Evolutionary conservation across 208 protist species (phyloP), one percentile per base, ranked within the genome.

Genomic region (Trypanosoma mega): DNA sequence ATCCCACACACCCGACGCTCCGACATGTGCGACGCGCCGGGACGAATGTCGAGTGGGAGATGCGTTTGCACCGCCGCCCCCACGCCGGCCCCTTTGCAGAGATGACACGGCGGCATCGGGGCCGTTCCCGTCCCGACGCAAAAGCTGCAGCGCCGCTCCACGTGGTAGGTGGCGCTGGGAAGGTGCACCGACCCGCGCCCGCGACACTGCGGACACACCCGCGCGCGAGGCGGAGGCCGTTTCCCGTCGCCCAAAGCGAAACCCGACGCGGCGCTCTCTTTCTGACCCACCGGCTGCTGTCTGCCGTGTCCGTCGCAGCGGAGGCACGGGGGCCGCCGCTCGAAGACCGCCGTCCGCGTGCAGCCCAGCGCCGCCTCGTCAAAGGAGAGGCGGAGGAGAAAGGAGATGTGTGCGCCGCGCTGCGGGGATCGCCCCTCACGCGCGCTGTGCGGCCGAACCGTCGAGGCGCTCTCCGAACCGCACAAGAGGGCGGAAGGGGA

Each of bases 141-240:
- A 62, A 81, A 85, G 24, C 70, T 68, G 56, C 91, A 97, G 24
- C 59, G 36, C 12, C 87, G 76, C 55, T 97, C 87, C 36, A 97
- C 78, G 65, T 88, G 80, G 63, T 94, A 97, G 4, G 85, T 94
- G 33, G 81, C 87, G 36, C 85, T 94, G 7, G 88, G 85, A 20
- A 95, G 43, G 53, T 78, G 45, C 34, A 63, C 59, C 4, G 68
- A 72, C 23, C 91, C 91, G 16, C 85, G 74, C 26, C 91, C 91
- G 7, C 81, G 60, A 52, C 91, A 97, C 66, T 93, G 81, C 45
- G 88, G 82, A 45, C 91, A 97, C 50, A 49, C 58, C 12, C 82
- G 82, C 16, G 50, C 46, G 31, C 59, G 73, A 20, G 62, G 68
- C 24, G 43, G 26, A 47, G 82, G 64, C 18, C 37, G 56, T n/a